These are phyloP conservation scores for Larix kaempferi DNA, from an alignment of 75 land plant genomes.

Conservation along the genomic window DNA sequence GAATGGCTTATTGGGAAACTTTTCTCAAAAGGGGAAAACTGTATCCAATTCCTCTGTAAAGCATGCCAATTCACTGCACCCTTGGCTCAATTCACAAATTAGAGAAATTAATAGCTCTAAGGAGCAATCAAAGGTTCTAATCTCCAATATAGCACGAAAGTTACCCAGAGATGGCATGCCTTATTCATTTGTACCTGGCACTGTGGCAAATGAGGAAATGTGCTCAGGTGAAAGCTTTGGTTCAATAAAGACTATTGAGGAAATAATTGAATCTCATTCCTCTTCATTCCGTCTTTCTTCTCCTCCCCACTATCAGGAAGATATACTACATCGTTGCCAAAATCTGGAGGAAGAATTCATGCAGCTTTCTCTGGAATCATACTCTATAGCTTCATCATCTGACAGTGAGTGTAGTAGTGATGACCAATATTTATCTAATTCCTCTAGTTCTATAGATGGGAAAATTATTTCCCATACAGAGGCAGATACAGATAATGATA, in stretches of 20 bases:
- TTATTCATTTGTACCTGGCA: not conserved
- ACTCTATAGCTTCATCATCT: conserved; percentile 52
- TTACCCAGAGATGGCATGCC: not conserved
- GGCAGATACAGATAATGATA: conserved; percentile 6
- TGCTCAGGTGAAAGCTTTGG: conserved; percentile 8
- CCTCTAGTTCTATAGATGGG: not conserved
- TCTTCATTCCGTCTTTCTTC: conserved; percentile 44
- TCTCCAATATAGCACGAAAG: not conserved
- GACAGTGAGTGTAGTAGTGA: conserved; percentile 62
- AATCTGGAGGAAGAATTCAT: conserved; percentile 69
- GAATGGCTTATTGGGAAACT: not conserved
- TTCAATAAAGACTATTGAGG: conserved; percentile 34
- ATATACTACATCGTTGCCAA: conserved; percentile 73
- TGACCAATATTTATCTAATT: conserved; percentile 18
- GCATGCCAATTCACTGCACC: not conserved
- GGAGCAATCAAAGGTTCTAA: conserved; percentile 7
- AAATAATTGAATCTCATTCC: conserved; percentile 37
- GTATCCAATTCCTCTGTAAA: conserved; percentile 8
- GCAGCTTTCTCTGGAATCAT: conserved; percentile 62
- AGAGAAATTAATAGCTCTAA: conserved; percentile 9
- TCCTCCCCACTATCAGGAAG: conserved; percentile 87
- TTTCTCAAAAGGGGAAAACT: conserved; percentile 9
- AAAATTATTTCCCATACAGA: conserved; percentile 16
- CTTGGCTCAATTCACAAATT: not conserved
- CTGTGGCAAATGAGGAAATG: conserved; percentile 7